phyloP scores from a whole-genome alignment of 2,329 filamentous ascomycete genomes.

The Hypoxylon sp. region DNA sequence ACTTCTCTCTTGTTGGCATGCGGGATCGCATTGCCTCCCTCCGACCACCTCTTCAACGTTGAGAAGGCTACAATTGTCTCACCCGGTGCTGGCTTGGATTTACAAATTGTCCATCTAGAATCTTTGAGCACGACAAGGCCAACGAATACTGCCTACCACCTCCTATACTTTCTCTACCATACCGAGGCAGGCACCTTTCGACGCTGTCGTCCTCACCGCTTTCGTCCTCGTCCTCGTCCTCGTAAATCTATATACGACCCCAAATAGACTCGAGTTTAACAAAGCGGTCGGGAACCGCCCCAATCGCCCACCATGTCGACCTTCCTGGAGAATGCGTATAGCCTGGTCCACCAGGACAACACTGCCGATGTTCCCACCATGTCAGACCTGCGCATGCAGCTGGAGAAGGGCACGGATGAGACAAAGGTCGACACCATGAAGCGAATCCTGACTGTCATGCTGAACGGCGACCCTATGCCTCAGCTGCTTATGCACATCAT shows the following conservation, averaged over 20 bases:
- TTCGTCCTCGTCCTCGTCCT: background rate
- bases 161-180: background rate
- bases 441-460: slow-evolving; percentile 94
- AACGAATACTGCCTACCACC: slow-evolving; percentile 8
- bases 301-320: slow-evolving; percentile 75
- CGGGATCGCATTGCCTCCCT: slow-evolving; percentile 36
- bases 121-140: background rate
- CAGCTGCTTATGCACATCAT: slow-evolving; percentile 99
- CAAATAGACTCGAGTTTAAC: slow-evolving; percentile 22
- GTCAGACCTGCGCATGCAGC: slow-evolving; percentile 89
- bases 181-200: background rate
- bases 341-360: slow-evolving; percentile 97
- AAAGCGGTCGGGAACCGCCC: slow-evolving; percentile 44
- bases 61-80: slow-evolving; percentile 24
- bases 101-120: slow-evolving; percentile 15
- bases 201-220: background rate
- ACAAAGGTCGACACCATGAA: slow-evolving; percentile 96
- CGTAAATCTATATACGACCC: background rate
- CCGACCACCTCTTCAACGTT: slow-evolving; percentile 34
- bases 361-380: slow-evolving; percentile 88
- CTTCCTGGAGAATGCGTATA: slow-evolving; percentile 95
- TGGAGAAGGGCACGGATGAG: slow-evolving; percentile 94
- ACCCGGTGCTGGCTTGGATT: slow-evolving; percentile 13
- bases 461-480: slow-evolving; percentile 96
- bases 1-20: slow-evolving; percentile 36